Conservation (phyloP, 257 asterid species). For the Ocimum tenuiflorum region DNA sequence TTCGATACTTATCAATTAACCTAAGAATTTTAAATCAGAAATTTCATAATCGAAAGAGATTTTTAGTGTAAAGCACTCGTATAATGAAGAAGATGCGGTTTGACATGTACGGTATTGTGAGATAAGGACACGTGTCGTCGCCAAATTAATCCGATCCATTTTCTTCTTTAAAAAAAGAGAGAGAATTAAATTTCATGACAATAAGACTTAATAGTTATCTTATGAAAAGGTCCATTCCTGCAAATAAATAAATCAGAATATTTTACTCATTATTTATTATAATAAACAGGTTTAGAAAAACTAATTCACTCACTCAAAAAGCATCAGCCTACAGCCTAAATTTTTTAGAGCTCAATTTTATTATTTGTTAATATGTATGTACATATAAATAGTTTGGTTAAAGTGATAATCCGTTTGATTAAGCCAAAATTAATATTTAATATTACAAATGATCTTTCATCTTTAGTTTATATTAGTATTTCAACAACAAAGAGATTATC, state of each 20-base stretch:
- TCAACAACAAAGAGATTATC: too few species aligned
- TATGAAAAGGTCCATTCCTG: slow-evolving; percentile 7
- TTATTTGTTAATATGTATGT: too few species aligned
- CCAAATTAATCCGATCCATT: slow-evolving; percentile 4
- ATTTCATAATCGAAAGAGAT: slow-evolving; percentile 8
- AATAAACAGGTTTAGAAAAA: background rate
- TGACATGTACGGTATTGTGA: slow-evolving; percentile 24
- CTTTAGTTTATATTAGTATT: too few species aligned
- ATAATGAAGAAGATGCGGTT: slow-evolving; percentile 17
- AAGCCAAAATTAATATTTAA: too few species aligned
- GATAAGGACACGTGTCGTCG: slow-evolving; percentile 28
- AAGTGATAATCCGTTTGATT: too few species aligned
- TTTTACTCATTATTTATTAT: too few species aligned
- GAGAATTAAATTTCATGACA: slow-evolving; percentile 18
- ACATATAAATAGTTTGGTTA: too few species aligned
- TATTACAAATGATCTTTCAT: too few species aligned
- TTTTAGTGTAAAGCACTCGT: too few species aligned
- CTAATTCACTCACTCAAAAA: background rate
- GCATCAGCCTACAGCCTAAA: too few species aligned
- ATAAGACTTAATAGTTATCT: background rate
- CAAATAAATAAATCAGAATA: background rate
- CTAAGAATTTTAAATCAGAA: background rate
- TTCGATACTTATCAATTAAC: background rate
- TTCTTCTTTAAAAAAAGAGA: slow-evolving; percentile 9
- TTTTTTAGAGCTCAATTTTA: too few species aligned